Base-by-base conservation (phyloP, 2,329 filamentous ascomycete genomes). In the Colletotrichum filicis region DNA sequence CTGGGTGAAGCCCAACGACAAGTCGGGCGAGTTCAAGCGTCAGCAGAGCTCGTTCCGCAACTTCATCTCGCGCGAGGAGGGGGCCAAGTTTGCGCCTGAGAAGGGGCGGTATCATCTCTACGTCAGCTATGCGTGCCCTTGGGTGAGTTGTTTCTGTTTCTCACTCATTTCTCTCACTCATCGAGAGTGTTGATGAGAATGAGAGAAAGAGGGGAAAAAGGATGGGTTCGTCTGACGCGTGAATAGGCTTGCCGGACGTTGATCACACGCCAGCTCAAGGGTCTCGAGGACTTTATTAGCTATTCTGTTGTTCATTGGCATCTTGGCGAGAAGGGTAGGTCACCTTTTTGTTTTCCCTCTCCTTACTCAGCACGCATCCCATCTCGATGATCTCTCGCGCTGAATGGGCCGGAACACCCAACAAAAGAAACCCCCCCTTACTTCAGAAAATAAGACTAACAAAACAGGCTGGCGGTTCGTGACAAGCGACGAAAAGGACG, bases 61-160 rank as follows among this genome's bases (percentile, higher is more conserved):
- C 82, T 94, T 87, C 82, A 93, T 98, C 82, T 94, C 93, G 37
- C 90, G 88, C 75, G 90, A 94, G 77, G 83, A 90, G 1, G 92
- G 90, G 55, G 92, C 94, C 5, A 85, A 92, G 81, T 98, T 95
- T 77, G 93, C 95, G 5, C 90, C 95, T 1, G 96, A 98, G 84
- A 94, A 94, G 84, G 94, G 90, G 66, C 90, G 97, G 68, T 99
- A 99, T 82, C 97, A 99, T 84, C 91, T 99, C 78, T 99, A 96
- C 81, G 93, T 98, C 76, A 96, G 93, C 79, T 98, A 97, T 83
- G 95, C 95, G 7, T 98, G 95, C 83, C 95, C 95, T 4, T 98
- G 95, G 95, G 92, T 87, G 77, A 66, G 83, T 78, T 26, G 19
- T 24, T 32, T 60, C 56, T 32, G 53, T 62, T 63, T 57, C 46